Percentiles rank a stretch among this genome's conserved stretches.
Conservation (phyloP, 169 alveolate species). For the Plasmodium gaboni region DNA sequence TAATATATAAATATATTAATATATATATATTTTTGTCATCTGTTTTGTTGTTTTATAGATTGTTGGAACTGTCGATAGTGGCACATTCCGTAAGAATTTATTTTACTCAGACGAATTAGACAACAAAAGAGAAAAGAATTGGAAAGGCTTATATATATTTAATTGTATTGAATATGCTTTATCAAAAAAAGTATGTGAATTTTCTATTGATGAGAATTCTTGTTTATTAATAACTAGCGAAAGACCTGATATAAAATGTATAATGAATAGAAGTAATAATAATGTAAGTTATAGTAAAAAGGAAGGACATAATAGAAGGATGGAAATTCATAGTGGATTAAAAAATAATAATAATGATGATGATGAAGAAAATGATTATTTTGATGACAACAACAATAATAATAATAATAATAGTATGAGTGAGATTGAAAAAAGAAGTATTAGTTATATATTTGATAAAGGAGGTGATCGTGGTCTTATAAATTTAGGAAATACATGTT, state of each 20-base stretch:
- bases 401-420: not conserved
- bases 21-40: not conserved
- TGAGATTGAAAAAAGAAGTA: not conserved
- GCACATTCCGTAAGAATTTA: constrained; percentile 25
- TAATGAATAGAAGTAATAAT: constrained; percentile 27
- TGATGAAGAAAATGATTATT: not conserved
- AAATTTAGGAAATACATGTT: constrained; percentile 83
- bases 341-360: constrained; percentile 7
- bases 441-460: constrained; percentile 40
- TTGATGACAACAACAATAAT: not conserved
- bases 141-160: constrained; percentile 25
- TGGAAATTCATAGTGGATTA: no score
- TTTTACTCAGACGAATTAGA: constrained; percentile 35
- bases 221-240: constrained; percentile 49
- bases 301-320: constrained; percentile 6
- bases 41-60: constrained; percentile 1
- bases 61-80: constrained; percentile 9
- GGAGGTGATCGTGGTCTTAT: constrained; percentile 80
- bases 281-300: not conserved
- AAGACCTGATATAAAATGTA: constrained; percentile 51
- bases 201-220: constrained; percentile 20
- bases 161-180: constrained; percentile 24
- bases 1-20: not conserved
- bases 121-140: constrained; percentile 30
- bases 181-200: constrained; percentile 24